These are phyloP conservation scores for Nepenthes gracilis DNA, from an alignment of 148 eudicot species.

Conservation along the genomic window DNA sequence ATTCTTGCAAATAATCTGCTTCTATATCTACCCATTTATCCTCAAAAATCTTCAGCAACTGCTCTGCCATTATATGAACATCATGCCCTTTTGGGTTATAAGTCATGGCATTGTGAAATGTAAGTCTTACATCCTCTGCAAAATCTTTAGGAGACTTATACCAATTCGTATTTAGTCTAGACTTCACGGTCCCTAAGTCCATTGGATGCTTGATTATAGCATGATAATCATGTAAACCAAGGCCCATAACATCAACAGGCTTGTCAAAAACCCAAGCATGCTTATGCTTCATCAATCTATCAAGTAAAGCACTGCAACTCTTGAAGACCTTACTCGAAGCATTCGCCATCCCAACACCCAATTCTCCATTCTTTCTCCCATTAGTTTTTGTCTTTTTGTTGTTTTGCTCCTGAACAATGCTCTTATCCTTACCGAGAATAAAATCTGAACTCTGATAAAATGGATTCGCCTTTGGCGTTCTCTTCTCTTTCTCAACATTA, in stretches of 20 bases:
- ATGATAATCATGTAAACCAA: slow-evolving; percentile 81
- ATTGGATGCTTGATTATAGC: slow-evolving; percentile 72
- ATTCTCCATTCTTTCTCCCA: slow-evolving; percentile 40
- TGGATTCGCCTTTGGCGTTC: slow-evolving; percentile 64
- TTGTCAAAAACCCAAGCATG: slow-evolving; percentile 82
- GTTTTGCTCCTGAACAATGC: slow-evolving; percentile 35
- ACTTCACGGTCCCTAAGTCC: slow-evolving; percentile 94
- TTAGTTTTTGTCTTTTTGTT: slow-evolving; percentile 55
- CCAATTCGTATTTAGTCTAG: slow-evolving; percentile 57
- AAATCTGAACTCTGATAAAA: slow-evolving; percentile 57
- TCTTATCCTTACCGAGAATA: slow-evolving; percentile 61
- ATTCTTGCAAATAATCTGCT: slow-evolving; percentile 42
- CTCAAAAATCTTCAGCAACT: slow-evolving; percentile 57
- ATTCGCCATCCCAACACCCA: slow-evolving; percentile 26
- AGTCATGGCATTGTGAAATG: slow-evolving; percentile 82
- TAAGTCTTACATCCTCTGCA: slow-evolving; percentile 87
- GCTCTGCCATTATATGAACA: slow-evolving; percentile 76
- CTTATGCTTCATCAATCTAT: slow-evolving; percentile 85
- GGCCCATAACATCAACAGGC: slow-evolving; percentile 73
- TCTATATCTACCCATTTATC: slow-evolving; percentile 73
- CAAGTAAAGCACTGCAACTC: slow-evolving; percentile 54
- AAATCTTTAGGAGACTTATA: slow-evolving; percentile 77
- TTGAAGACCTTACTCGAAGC: slow-evolving; percentile 45
- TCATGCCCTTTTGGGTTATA: slow-evolving; percentile 91
- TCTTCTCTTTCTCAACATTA: slow-evolving; percentile 51